phyloP scores from a whole-genome alignment of 2,329 filamentous ascomycete species.

The Aureobasidium sp. region DNA sequence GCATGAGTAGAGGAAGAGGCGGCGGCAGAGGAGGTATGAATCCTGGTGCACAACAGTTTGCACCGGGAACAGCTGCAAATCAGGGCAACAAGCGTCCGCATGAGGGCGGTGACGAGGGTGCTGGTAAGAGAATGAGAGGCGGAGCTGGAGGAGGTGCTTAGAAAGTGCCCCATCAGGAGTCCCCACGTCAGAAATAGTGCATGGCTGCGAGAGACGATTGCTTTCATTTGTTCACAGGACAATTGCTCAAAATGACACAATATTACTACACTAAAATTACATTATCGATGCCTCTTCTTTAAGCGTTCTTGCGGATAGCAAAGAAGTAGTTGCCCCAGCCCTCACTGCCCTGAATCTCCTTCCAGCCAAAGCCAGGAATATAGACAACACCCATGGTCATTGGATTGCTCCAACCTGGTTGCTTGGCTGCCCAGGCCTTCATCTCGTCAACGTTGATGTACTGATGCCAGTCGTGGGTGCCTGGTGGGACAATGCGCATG shows the following conservation, averaged over 20 bases:
- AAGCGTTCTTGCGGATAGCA: constrained; percentile 56
- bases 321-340: constrained; percentile 95
- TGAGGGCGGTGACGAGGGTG: constrained; percentile 26
- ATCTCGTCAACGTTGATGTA: constrained; percentile 87
- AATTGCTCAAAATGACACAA: neutral
- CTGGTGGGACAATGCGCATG: constrained; percentile 76
- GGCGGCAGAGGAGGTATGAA: constrained; percentile 27
- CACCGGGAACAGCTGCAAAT: constrained; percentile 23
- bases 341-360: constrained; percentile 71
- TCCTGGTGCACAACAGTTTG: constrained; percentile 30
- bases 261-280: constrained; percentile 5
- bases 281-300: neutral
- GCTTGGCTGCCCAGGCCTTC: constrained; percentile 39
- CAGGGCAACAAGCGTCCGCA: constrained; percentile 29
- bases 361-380: constrained; percentile 86
- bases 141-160: constrained; percentile 17
- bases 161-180: neutral
- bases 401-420: constrained; percentile 53
- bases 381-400: constrained; percentile 77
- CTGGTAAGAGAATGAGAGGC: constrained; percentile 27
- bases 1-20: constrained; percentile 21
- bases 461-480: constrained; percentile 94
- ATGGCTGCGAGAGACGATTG: neutral
- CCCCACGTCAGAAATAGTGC: neutral
- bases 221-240: constrained; percentile 2